phyloP scores from a whole-genome alignment of 2,329 filamentous ascomycete species.

The Trichophyton schoenleinii region DNA sequence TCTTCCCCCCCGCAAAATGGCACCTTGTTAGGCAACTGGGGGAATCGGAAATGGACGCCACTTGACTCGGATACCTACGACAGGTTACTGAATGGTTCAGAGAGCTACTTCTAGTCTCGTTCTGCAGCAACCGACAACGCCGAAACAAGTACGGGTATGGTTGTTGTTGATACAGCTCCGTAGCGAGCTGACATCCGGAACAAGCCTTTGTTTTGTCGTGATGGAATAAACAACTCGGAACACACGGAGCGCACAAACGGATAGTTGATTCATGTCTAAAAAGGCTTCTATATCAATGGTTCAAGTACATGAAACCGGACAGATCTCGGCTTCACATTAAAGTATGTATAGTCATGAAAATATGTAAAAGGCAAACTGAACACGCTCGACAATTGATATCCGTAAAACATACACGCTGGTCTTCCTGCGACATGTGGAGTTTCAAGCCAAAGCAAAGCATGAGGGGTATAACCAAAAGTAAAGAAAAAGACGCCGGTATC shows the following conservation, averaged over 20 bases:
- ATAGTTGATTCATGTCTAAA: neutral
- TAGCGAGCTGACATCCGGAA: neutral
- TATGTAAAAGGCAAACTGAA: neutral
- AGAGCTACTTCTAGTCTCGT: neutral
- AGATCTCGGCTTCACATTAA: neutral
- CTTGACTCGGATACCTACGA: neutral
- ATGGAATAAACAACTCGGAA: too few relatives aligned
- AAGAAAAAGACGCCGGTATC: neutral
- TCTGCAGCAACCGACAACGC: neutral
- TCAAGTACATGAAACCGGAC: neutral
- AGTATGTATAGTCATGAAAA: neutral
- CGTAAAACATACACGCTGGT: neutral
- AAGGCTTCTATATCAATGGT: neutral
- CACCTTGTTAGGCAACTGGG: neutral
- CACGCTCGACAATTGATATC: neutral
- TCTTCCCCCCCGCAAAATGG: neutral
- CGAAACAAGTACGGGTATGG: neutral
- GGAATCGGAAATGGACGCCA: neutral
- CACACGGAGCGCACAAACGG: neutral
- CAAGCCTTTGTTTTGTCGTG: neutral
- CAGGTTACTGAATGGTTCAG: neutral
- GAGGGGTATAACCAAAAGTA: constrained; percentile 5
- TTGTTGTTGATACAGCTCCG: neutral
- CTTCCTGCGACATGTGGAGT: neutral
- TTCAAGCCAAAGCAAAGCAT: neutral